phyloP scores from a whole-genome alignment of 2,329 filamentous ascomycete genomes.

The Dothideomycetes sp. region DNA sequence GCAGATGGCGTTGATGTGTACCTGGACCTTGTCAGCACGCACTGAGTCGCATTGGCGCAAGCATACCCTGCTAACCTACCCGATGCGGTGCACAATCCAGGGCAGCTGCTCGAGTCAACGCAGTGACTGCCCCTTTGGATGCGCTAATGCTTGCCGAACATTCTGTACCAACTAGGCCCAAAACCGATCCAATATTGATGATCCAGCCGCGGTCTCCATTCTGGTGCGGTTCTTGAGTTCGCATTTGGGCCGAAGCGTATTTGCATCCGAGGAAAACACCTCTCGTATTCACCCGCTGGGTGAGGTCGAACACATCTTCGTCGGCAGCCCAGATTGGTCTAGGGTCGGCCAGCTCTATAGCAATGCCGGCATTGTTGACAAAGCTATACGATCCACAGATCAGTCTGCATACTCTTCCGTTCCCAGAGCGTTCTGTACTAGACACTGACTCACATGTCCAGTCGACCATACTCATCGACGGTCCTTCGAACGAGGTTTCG shows the following conservation, averaged over 20 bases:
- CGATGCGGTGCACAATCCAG: slow-evolving; percentile 28
- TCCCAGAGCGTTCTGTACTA: not conserved
- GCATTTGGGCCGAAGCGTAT: slow-evolving; percentile 25
- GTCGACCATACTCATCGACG: slow-evolving; percentile 19
- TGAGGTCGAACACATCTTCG: slow-evolving; percentile 24
- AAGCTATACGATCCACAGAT: slow-evolving; percentile 6
- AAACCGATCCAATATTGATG: slow-evolving; percentile 26
- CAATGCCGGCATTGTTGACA: slow-evolving; percentile 26
- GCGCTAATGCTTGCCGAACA: slow-evolving; percentile 17
- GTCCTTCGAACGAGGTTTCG: slow-evolving; percentile 15
- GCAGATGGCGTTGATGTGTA: slow-evolving; percentile 31
- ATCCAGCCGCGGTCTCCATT: slow-evolving; percentile 24
- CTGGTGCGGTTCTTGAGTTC: slow-evolving; percentile 20
- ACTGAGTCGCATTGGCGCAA: slow-evolving; percentile 34
- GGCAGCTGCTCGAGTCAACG: not conserved
- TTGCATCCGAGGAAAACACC: slow-evolving; percentile 29
- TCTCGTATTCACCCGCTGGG: slow-evolving; percentile 25
- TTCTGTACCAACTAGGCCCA: slow-evolving; percentile 20
- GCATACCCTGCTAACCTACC: slow-evolving; percentile 35
- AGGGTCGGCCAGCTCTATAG: slow-evolving; percentile 18
- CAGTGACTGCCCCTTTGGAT: not conserved
- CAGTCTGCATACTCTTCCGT: not conserved
- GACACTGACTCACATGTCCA: slow-evolving; percentile 17
- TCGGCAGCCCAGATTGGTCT: slow-evolving; percentile 19
- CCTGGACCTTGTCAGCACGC: slow-evolving; percentile 28